Evolutionary conservation across 2,329 filamentous ascomycete species (phyloP).

Genomic region (Xylaria sp.): DNA sequence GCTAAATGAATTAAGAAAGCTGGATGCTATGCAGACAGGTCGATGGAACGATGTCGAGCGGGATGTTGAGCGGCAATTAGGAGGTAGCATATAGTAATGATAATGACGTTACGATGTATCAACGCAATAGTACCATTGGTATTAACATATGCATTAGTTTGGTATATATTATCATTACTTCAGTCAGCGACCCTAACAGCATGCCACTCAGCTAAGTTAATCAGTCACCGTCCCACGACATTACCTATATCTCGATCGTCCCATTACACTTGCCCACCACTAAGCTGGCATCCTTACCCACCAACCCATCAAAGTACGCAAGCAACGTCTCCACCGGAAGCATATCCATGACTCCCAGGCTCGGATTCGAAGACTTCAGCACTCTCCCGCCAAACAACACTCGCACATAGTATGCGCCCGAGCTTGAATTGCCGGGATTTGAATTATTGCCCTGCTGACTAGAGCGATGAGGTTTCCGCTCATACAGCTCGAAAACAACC

Average conservation of each 20-base stretch:
- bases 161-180: constrained; percentile 12
- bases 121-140: not conserved
- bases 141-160: not conserved
- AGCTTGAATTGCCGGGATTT: constrained; percentile 19
- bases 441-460: constrained; percentile 16
- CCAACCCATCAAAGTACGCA: constrained; percentile 76
- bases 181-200: not conserved
- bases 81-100: constrained; percentile 29
- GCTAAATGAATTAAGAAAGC: constrained; percentile 72
- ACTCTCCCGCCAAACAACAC: constrained; percentile 78
- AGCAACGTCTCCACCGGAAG: constrained; percentile 72
- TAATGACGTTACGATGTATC: constrained; percentile 13
- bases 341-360: constrained; percentile 77
- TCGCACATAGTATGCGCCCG: constrained; percentile 64
- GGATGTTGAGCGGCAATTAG: constrained; percentile 44
- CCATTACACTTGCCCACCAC: constrained; percentile 54
- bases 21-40: constrained; percentile 80
- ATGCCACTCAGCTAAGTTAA: not conserved
- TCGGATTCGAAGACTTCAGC: constrained; percentile 74
- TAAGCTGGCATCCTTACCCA: constrained; percentile 63
- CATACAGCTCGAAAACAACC: constrained; percentile 79
- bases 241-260: constrained; percentile 22
- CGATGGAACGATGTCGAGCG: constrained; percentile 79
- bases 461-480: not conserved
- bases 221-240: not conserved